Evolutionary conservation across 2,329 filamentous ascomycete genomes (phyloP).

Genomic region (Verticillium nonalfalfae): DNA sequence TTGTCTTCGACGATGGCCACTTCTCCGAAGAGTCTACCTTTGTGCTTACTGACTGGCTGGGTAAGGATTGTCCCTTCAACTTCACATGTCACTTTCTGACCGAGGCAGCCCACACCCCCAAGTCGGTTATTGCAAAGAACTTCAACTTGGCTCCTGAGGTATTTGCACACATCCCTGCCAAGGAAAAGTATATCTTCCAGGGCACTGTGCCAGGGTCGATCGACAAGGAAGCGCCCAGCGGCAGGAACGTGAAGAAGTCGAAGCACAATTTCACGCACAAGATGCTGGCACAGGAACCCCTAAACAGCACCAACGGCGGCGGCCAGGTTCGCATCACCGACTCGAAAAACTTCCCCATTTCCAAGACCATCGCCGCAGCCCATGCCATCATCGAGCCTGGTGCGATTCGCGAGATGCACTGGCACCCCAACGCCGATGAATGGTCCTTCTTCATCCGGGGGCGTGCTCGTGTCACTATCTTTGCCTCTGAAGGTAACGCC

Average conservation of each 20-base stretch:
- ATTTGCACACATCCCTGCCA: constrained; percentile 59
- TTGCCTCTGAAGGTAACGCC: constrained; percentile 61
- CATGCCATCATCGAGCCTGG: constrained; percentile 66
- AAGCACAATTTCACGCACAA: constrained; percentile 64
- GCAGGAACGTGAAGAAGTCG: constrained; percentile 58
- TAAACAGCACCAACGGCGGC: constrained; percentile 50
- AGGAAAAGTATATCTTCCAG: constrained; percentile 73
- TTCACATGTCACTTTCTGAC: not conserved
- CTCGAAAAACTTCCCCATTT: constrained; percentile 67
- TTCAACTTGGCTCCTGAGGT: constrained; percentile 67
- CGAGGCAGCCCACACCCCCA: constrained; percentile 56
- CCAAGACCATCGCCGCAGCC: constrained; percentile 66
- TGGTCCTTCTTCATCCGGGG: constrained; percentile 76
- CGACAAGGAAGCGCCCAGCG: constrained; percentile 55
- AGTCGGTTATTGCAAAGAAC: constrained; percentile 67
- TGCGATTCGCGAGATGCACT: constrained; percentile 73
- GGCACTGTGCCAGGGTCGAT: constrained; percentile 61
- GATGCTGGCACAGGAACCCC: constrained; percentile 63
- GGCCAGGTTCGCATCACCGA: constrained; percentile 70
- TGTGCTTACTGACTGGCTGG: constrained; percentile 65
- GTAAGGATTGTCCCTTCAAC: constrained; percentile 24
- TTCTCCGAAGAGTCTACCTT: constrained; percentile 62
- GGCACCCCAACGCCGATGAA: constrained; percentile 74
- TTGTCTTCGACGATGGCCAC: constrained; percentile 39
- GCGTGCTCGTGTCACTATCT: constrained; percentile 67